Evolutionary conservation across 495 filamentous ascomycete species (phyloP).

Genomic region (Penicillium odoratum): DNA sequence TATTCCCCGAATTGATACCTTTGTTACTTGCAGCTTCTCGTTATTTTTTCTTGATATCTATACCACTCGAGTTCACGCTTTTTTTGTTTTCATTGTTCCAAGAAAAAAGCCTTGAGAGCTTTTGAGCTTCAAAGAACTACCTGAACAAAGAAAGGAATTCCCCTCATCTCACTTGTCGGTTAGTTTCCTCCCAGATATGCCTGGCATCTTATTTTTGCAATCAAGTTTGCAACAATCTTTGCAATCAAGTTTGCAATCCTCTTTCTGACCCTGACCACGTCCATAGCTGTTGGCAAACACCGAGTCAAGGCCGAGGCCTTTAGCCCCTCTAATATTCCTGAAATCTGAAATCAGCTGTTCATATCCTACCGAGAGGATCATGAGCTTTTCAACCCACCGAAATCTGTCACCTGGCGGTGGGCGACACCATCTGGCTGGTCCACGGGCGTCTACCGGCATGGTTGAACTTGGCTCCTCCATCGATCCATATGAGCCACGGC

Average conservation of each 20-base stretch:
- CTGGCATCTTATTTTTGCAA: not conserved
- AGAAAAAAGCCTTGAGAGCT: not conserved
- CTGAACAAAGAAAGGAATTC: not conserved
- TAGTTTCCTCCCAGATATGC: not conserved
- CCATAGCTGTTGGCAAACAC: not conserved
- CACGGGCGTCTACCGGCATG: slow-evolving; percentile 51
- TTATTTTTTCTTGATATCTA: not conserved
- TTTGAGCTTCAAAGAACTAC: not conserved
- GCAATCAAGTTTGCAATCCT: not conserved
- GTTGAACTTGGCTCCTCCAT: slow-evolving; percentile 39
- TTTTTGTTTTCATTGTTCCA: slow-evolving; percentile 6
- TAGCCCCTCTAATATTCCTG: not conserved
- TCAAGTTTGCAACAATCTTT: too few relatives aligned
- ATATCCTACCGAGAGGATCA: not conserved
- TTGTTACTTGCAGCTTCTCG: not conserved
- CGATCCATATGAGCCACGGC: slow-evolving; percentile 34
- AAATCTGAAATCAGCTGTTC: not conserved
- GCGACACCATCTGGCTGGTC: slow-evolving; percentile 34
- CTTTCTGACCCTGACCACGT: not conserved
- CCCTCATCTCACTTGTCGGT: not conserved
- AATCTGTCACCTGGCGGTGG: slow-evolving; percentile 36
- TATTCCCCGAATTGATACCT: slow-evolving; percentile 13
- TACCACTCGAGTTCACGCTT: not conserved
- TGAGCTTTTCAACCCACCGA: slow-evolving; percentile 23
- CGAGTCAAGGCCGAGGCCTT: not conserved